phyloP scores from a whole-genome alignment of 495 filamentous ascomycete genomes.

The Aspergillus coremiiformis region DNA sequence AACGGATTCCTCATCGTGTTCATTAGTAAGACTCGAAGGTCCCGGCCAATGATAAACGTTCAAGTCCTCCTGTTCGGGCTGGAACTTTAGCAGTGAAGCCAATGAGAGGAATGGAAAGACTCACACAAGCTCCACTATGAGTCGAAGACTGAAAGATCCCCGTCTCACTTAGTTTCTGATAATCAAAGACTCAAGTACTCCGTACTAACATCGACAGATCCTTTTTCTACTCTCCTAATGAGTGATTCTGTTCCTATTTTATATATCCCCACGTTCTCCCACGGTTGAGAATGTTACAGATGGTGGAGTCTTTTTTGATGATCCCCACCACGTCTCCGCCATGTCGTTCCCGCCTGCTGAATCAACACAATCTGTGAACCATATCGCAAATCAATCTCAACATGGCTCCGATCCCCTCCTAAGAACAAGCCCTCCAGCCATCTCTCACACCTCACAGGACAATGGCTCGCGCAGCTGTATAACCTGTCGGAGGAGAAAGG shows the following conservation, averaged over 20 bases:
- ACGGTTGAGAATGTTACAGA: slow-evolving; percentile 8
- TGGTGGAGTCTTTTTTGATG: background rate
- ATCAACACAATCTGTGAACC: slow-evolving; percentile 1
- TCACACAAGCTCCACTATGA: slow-evolving; percentile 9
- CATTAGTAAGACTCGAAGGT: too few relatives aligned
- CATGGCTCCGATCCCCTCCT: slow-evolving; percentile 3
- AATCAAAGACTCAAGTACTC: background rate
- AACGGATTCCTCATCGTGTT: too few relatives aligned
- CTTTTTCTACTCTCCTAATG: background rate
- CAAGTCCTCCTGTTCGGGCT: background rate
- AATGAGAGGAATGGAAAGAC: background rate
- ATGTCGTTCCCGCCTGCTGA: slow-evolving; percentile 26
- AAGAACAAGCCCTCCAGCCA: slow-evolving; percentile 7
- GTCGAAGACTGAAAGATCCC: slow-evolving; percentile 12
- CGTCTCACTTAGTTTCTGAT: background rate
- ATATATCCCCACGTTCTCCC: background rate
- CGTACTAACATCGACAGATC: too few relatives aligned
- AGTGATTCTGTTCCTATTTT: background rate
- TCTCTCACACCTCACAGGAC: slow-evolving; percentile 9
- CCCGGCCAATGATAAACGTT: background rate
- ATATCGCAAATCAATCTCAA: background rate
- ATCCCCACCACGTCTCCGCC: slow-evolving; percentile 1
- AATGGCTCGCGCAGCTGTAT: slow-evolving; percentile 70
- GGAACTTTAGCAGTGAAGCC: background rate
- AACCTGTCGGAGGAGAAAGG: slow-evolving; percentile 77